phyloP scores from a whole-genome alignment of 768 basidiomycete genomes.

The Psilocybe tampanensis region DNA sequence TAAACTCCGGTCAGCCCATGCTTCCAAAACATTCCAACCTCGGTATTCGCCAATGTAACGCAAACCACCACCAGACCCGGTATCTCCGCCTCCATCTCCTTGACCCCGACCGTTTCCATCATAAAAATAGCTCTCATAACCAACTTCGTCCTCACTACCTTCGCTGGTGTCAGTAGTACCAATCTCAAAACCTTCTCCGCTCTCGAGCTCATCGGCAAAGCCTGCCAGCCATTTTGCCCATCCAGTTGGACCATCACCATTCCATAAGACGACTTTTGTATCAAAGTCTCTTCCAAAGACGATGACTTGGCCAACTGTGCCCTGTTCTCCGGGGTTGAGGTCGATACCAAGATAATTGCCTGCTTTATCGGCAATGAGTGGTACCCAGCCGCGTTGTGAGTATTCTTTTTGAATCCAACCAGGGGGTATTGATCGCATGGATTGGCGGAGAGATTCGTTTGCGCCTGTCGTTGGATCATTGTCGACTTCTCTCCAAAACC shows the following conservation, averaged over 20 bases:
- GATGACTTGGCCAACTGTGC: slow-evolving; percentile 89
- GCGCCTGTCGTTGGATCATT: slow-evolving; percentile 84
- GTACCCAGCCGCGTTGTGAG: slow-evolving; percentile 95
- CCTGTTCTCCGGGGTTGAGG: slow-evolving; percentile 80
- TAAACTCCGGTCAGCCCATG: slow-evolving; percentile 89
- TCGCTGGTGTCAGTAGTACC: slow-evolving; percentile 63
- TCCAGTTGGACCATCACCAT: slow-evolving; percentile 86
- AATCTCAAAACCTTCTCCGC: slow-evolving; percentile 85
- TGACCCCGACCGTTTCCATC: slow-evolving; percentile 77
- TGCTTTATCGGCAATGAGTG: slow-evolving; percentile 88
- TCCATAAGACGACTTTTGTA: slow-evolving; percentile 93
- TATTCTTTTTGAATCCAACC: slow-evolving; percentile 89
- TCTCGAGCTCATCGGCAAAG: slow-evolving; percentile 93
- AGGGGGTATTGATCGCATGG: slow-evolving; percentile 89
- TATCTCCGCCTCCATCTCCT: slow-evolving; percentile 79
- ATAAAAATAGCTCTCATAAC: slow-evolving; percentile 87
- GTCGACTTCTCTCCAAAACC: slow-evolving; percentile 95
- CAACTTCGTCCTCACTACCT: slow-evolving; percentile 80
- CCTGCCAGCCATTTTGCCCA: slow-evolving; percentile 94
- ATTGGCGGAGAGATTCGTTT: slow-evolving; percentile 67
- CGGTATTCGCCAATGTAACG: slow-evolving; percentile 83
- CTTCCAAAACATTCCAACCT: slow-evolving; percentile 93
- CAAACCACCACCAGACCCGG: slow-evolving; percentile 68
- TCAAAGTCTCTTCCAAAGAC: slow-evolving; percentile 99
- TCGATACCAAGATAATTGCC: slow-evolving; percentile 98